Conservation (phyloP, 306 rosid genomes). For the Cicer arietinum region DNA sequence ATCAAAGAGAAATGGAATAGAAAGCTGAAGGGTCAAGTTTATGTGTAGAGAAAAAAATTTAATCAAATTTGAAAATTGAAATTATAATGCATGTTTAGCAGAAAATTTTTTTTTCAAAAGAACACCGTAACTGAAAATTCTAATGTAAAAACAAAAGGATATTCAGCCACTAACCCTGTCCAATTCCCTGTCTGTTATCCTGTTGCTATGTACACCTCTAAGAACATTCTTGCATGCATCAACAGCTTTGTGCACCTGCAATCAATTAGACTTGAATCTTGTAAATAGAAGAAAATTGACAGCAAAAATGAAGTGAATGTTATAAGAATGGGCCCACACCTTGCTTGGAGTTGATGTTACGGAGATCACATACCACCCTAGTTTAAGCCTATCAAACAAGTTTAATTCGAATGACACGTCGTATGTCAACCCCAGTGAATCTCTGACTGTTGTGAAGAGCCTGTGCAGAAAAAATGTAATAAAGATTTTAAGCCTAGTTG, state of each 20-base stretch:
- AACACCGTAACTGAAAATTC: constrained; percentile 15
- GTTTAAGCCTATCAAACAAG: constrained; percentile 88
- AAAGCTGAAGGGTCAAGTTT: constrained; percentile 13
- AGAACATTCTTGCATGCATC: constrained; percentile 98
- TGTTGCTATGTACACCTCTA: constrained; percentile 91
- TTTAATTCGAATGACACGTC: constrained; percentile 94
- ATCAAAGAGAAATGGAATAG: constrained; percentile 13
- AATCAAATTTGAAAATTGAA: not conserved
- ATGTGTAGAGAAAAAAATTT: not conserved
- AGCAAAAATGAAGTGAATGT: constrained; percentile 15
- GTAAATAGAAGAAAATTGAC: constrained; percentile 37
- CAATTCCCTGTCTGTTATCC: constrained; percentile 88
- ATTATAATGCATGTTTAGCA: constrained; percentile 5
- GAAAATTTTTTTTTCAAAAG: not conserved
- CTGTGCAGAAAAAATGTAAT: constrained; percentile 54
- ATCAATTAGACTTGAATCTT: constrained; percentile 42
- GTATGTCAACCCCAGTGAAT: constrained; percentile 95
- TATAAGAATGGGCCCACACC: constrained; percentile 60
- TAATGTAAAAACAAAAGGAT: constrained; percentile 26
- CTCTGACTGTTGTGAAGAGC: constrained; percentile 95
- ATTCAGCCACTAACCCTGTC: constrained; percentile 80
- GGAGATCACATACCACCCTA: constrained; percentile 98
- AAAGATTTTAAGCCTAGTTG: constrained; percentile 40
- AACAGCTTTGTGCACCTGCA: constrained; percentile 95
- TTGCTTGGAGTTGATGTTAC: constrained; percentile 96